Evolutionary conservation across 2,329 filamentous ascomycete genomes (phyloP), one percentile per base, ranked within the genome.

Genomic region (Herpotrichia juniperi): DNA sequence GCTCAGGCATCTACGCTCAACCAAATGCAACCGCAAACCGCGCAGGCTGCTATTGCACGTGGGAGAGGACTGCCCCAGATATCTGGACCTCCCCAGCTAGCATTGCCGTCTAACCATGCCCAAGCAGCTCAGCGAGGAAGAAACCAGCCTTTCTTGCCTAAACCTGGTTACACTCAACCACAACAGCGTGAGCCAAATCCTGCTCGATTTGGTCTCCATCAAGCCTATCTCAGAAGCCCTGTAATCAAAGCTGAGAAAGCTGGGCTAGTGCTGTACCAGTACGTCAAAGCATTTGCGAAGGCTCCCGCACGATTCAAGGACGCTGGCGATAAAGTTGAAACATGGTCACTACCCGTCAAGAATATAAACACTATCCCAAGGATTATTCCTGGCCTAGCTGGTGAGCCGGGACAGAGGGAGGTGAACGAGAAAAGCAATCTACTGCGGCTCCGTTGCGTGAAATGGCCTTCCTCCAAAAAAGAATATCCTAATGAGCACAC

Each of bases 401-500:
- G 75, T 2, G 56, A 68, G 35, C 67, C 69, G 5, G 43, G 53
- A 19, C 61, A 48, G 35, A 74, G 69, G 48, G 56, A 43, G 22
- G 78, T 75, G 62, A 74, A 70, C 16, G 76, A 84, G 52, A 83
- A 83, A 4, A 85, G 83, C 44, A 72, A 83, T 4, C 81, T 85
- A 30, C 87, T 87, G 64, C 88, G 91, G 14, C 64, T 96, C 19
- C 87, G 90, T 9, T 88, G 89, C 64, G 83, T 88, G 61, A 76
- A 77, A 51, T 70, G 78, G 51, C 56, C 66, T 4, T 53, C 61
- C 4, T 50, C 69, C 0, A 50, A 46, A 10, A 4, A 17, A 11
- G 14, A 62, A 14, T 61, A 59, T 9, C 69, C 78, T 1, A 57
- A 68, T 2, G 78, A 85, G 32, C 67, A 76, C 7, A 72, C 77